These are phyloP conservation scores for Malania oleifera DNA, from an alignment of 164 flowering plant genomes.

Conservation along the genomic window DNA sequence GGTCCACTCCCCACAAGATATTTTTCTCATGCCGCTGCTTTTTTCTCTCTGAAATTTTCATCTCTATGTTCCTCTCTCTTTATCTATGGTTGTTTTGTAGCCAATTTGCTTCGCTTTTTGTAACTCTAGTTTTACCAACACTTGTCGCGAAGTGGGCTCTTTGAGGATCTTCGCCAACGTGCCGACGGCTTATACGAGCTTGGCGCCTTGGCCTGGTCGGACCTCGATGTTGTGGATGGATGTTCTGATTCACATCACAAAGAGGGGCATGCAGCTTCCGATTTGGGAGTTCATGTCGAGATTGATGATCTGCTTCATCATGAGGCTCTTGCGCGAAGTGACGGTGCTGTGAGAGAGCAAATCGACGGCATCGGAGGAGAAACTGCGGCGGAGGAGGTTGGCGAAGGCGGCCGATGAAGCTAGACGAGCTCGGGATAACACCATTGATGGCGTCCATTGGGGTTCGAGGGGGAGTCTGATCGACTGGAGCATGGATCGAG, in stretches of 20 bases:
- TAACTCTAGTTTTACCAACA: constrained; percentile 21
- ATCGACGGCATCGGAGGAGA: background rate
- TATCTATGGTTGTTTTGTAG: background rate
- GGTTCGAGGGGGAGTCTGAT: too few relatives aligned
- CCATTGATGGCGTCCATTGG: background rate
- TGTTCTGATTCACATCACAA: constrained; percentile 49
- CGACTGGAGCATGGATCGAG: constrained; percentile 54
- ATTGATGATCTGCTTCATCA: constrained; percentile 23
- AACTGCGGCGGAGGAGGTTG: background rate
- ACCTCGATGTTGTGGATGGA: constrained; percentile 54
- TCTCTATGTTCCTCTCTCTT: background rate
- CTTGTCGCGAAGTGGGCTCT: constrained; percentile 29
- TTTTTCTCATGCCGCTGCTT: background rate
- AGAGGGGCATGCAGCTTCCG: constrained; percentile 57
- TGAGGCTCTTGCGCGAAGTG: constrained; percentile 9
- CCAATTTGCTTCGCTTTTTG: too few relatives aligned
- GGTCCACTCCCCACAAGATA: background rate
- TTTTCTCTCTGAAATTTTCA: background rate
- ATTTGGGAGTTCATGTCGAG: constrained; percentile 37
- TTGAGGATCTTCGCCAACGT: constrained; percentile 48
- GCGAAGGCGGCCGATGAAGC: constrained; percentile 12
- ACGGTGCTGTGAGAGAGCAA: background rate
- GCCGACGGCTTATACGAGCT: constrained; percentile 57
- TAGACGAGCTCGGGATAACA: constrained; percentile 15
- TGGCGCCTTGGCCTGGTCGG: constrained; percentile 53